Evolutionary conservation across 2,329 filamentous ascomycete genomes (phyloP), one percentile per base, ranked within the genome.

Genomic region (Arthrobotrys pseudoclavata): DNA sequence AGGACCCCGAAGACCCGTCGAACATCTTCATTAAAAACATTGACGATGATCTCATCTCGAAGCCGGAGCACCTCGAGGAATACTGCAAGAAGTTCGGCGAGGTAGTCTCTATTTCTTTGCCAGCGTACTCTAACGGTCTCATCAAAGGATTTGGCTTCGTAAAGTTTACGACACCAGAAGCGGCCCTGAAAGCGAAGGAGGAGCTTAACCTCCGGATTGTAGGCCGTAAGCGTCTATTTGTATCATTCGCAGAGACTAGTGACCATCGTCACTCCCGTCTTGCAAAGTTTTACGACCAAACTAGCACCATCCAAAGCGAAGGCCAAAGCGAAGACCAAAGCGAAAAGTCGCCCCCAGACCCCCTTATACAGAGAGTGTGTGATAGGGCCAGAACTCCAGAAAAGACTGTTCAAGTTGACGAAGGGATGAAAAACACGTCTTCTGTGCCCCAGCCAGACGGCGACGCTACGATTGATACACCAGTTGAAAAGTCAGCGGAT

Each of bases 21-120:
- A 99, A 99, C 84, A 94, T 99, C 82, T 99, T 98, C 89, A 98
- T 99, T 90, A 99, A 99, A 91, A 99, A 99, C 88, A 88, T 99
- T 81, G 96, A 99, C 85, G 91, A 91, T 82, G 94, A 95, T 82
- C 97, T 98, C 83, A 96, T 99, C 87, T 98, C 98, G 91, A 89
- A 90, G 82, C 83, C 86, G 40, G 95, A 97, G 63, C 92, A 91
- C 80, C 91, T 90, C 76, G 95, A 99, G 79, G 94, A 97, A 7
- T 91, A 97, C 84, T 98, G 98, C 90, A 93, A 94, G 82, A 88
- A 91, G 79, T 97, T 89, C 83, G 96, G 96, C 81, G 91, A 96
- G 68, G 94, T 99, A 81, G 97, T 96, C 77, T 99, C 96, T 71
- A 94, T 96, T 52, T 96, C 94, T 63, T 90, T 99, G 80, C 94